phyloP scores from a whole-genome alignment of 2,329 filamentous ascomycete genomes.

The Cordyceps tenuipes region DNA sequence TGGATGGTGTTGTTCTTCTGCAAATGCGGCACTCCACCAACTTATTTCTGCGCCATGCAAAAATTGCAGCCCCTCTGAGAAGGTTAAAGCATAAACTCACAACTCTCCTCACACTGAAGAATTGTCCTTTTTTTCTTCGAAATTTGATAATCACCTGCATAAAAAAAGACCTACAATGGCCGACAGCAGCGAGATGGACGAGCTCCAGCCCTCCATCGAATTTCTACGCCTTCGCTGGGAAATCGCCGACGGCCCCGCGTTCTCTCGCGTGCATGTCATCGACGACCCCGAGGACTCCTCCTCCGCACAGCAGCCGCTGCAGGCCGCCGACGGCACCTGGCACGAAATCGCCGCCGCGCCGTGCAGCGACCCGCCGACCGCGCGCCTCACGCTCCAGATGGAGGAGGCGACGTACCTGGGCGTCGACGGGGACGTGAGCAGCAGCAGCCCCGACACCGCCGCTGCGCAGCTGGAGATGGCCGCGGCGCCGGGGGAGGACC shows the following conservation, averaged over 20 bases:
- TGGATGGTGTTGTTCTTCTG: background rate
- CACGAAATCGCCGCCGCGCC: background rate
- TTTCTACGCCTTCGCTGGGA: conserved; percentile 7
- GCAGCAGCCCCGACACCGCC: background rate
- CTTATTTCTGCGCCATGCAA: background rate
- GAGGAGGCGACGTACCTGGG: conserved; percentile 1
- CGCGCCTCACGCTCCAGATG: background rate
- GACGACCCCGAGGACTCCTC: background rate
- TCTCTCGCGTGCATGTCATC: background rate
- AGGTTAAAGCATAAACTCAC: background rate
- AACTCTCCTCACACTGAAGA: background rate
- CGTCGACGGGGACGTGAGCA: background rate
- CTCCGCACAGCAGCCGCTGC: background rate
- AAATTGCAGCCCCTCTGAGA: background rate
- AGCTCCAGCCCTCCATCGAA: background rate
- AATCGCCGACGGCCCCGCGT: conserved; percentile 1
- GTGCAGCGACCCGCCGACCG: background rate
- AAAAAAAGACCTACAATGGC: background rate
- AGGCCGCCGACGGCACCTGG: background rate
- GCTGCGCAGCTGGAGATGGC: background rate
- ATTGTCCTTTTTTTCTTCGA: background rate
- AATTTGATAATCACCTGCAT: background rate
- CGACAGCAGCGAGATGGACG: background rate
- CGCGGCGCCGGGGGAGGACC: background rate
- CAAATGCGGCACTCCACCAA: background rate